Base-by-base conservation (phyloP, 2,329 filamentous ascomycete genomes). In the Remersonia thermophila region DNA sequence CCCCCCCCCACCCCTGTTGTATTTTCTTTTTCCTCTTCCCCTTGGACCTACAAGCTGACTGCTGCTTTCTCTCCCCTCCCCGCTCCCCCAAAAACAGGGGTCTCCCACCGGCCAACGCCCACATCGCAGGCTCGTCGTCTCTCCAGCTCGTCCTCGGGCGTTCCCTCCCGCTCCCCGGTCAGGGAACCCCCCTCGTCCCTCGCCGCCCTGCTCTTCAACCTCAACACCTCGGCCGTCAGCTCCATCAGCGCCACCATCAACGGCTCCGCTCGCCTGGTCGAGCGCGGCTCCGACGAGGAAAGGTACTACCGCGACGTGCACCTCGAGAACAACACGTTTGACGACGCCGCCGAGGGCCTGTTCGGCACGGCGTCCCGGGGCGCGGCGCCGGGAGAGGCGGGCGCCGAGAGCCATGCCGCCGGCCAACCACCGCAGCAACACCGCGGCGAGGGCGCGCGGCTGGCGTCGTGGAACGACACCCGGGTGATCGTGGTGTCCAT, bases 231-330 rank as follows among this genome's bases (percentile, higher is more conserved):
- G 30, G 84, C 83, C 25, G 69, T 98, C 41, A 84, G 79, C 36
- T 83, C 80, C 53, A 96, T 96, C 60, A 86, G 79, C 45, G 86
- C 86, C 23, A 95, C 89, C 12, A 93, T 98, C 56, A 91, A 89
- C 47, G 91, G 91, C n/a, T 69, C 73, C 27, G 91, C 91, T 2
- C 66, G 73, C 25, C 68, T 96, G 26, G 69, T 93, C 11, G 67
- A 78, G 2, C 56, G 65, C 4, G 85, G 81, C 0, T 83, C 79
- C 2, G 80, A 85, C 12, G 83, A 94, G 55, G 91, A 96, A 60
- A 64, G 62, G 35, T 96, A 80, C 69, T 94, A 83, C 57, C 80
- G 80, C 51, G 73, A 80, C 45, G 71, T 76, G 51, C 91, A 98
- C 64, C 61, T 94, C 46, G 84, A 84, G 51, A 93, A 95, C 60